These are phyloP conservation scores for Filobasidium wieringae DNA, from an alignment of 768 basidiomycete species.

Conservation along the genomic window DNA sequence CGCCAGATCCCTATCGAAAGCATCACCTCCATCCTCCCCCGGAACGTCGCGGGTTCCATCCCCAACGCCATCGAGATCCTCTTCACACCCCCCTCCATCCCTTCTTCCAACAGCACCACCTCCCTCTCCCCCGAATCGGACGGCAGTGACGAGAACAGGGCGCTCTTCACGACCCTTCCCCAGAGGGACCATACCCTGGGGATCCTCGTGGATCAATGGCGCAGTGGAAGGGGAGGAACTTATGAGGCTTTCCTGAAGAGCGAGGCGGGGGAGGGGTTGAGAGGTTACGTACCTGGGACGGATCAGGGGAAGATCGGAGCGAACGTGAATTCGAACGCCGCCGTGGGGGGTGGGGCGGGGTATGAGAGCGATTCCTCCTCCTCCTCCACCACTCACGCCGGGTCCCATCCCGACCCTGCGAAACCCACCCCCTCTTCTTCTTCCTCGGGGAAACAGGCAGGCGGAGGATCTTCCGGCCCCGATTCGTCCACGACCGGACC, in stretches of 20 bases:
- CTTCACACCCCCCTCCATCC: not conserved
- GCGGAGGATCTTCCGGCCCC: not conserved
- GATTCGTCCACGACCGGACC: not conserved
- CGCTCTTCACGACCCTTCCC: constrained; percentile 18
- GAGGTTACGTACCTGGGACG: not conserved
- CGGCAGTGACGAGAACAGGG: not conserved
- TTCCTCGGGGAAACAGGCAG: no score
- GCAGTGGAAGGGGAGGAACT: no score
- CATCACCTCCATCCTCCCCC: constrained; percentile 12
- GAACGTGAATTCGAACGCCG: not conserved
- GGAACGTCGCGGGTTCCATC: constrained; percentile 21
- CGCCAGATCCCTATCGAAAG: constrained; percentile 13
- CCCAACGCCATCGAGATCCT: constrained; percentile 21
- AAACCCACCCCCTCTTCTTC: no score
- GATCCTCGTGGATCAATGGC: constrained; percentile 17
- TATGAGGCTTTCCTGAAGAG: constrained; percentile 11
- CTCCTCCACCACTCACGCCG: not conserved
- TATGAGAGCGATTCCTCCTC: not conserved
- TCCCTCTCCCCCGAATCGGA: not conserved
- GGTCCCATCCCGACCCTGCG: not conserved
- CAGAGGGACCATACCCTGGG: constrained; percentile 16
- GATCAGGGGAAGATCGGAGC: not conserved
- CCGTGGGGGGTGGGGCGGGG: not conserved
- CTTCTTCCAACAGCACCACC: not conserved
- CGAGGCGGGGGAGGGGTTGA: constrained; percentile 1